Conservation (phyloP, 1,284 basidiomycete genomes). For the Phellopilus nigrolimitatus region DNA sequence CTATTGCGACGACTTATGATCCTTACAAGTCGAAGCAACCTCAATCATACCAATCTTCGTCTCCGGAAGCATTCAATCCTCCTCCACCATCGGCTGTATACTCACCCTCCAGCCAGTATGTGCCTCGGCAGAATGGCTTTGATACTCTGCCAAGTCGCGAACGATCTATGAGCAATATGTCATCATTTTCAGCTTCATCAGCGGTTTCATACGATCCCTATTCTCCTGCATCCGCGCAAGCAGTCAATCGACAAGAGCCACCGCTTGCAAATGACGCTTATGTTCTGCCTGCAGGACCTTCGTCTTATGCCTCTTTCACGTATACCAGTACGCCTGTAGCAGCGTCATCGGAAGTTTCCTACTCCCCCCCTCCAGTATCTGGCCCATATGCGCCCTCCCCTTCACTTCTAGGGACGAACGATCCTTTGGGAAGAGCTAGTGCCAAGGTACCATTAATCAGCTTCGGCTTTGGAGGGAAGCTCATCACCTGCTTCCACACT, state of each 20-base stretch:
- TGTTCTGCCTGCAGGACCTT: conserved; percentile 25
- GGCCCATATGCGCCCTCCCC: conserved; percentile 70
- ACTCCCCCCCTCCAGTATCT: conserved; percentile 13
- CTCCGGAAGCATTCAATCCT: background rate
- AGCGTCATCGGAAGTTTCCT: conserved; percentile 14
- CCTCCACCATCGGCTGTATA: background rate
- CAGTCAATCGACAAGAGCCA: conserved; percentile 26
- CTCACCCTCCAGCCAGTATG: background rate
- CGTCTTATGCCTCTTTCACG: conserved; percentile 20
- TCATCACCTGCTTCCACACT: conserved; percentile 84
- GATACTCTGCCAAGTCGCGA: conserved; percentile 25
- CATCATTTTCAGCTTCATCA: conserved; percentile 38
- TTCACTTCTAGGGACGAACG: conserved; percentile 74
- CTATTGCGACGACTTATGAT: background rate
- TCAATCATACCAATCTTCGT: background rate
- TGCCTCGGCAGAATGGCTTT: background rate
- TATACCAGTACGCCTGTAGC: background rate
- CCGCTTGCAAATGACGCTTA: conserved; percentile 27
- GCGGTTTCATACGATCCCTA: conserved; percentile 38
- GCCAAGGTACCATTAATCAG: conserved; percentile 74
- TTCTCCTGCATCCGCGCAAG: conserved; percentile 32
- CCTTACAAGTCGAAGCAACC: conserved; percentile 10
- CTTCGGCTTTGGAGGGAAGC: conserved; percentile 86
- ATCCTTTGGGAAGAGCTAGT: conserved; percentile 73
- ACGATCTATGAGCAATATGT: conserved; percentile 48